Evolutionary conservation across 1,284 basidiomycete species (phyloP), one percentile per base, ranked within the genome.

Genomic region (Trichosporon sp.): DNA sequence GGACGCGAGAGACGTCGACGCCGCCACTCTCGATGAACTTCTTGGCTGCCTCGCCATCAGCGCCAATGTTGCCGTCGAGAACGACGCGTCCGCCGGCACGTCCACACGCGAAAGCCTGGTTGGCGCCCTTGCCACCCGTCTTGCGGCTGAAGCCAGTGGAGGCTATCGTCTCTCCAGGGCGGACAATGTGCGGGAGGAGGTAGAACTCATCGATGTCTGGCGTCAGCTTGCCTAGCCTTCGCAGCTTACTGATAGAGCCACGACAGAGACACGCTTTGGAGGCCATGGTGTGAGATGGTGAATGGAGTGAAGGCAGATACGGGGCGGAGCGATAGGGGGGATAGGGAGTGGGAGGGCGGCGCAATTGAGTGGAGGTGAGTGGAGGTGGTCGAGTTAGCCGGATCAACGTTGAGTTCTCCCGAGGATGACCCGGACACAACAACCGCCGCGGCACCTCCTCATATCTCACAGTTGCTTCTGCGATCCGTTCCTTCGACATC

Each of bases 61-160:
- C 51, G 0, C 86, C 85, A 4, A 84, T 74, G 8, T 74, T 71
- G 0, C 82, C 85, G 19, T 85, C 83, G 19, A 87, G 74, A 10
- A 78, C 73, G 10, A 86, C 85, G 0, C 10, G 0, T 0, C 78
- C 83, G 1, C 82, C 84, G 2, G 85, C 85, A 67, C 79, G 75
- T 0, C 84, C 85, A 1, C 83, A 78, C 0, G 86, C 81, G 43
- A 81, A 83, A 14, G 86, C 84, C 70, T 86, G 85, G 72, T 87
- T 87, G 5, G 85, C 86, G n/a, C 86, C 86, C 73, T 87, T 87
- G 0, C 86, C 86, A 7, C 86, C 86, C 6, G 84, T 80, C 61
- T 81, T 77, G 26, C 81, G 79, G 21, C 81, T 78, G 66, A 83
- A 81, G 0, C 71, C 74, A 7, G 79, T 82, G 0, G 85, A 86